These are phyloP conservation scores for Centaurea solstitialis DNA, from an alignment of 129 eudicot genomes.

Conservation along the genomic window DNA sequence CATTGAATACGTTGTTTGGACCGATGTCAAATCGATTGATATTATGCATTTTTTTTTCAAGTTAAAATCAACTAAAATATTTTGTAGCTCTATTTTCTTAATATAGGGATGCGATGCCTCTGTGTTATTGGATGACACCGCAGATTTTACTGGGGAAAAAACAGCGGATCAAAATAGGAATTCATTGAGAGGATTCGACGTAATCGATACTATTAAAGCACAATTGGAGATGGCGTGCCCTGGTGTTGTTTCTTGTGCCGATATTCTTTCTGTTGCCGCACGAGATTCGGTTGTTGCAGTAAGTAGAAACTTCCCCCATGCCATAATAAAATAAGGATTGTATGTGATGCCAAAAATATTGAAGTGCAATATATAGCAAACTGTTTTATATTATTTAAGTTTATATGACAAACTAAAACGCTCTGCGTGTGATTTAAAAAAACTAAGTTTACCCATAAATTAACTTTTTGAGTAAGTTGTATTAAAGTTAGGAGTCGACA, in stretches of 20 bases:
- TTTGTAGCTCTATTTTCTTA: too few relatives aligned
- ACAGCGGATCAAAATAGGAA: slow-evolving; percentile 12
- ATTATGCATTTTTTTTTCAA: background rate
- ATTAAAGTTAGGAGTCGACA: too few relatives aligned
- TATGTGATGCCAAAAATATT: background rate
- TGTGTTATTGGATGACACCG: slow-evolving; percentile 28
- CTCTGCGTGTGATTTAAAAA: too few relatives aligned
- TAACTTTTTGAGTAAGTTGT: too few relatives aligned
- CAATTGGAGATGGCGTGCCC: slow-evolving; percentile 22
- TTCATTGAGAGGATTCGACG: slow-evolving; percentile 33
- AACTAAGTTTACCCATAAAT: too few relatives aligned
- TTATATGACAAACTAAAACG: too few relatives aligned
- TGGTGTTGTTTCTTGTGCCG: slow-evolving; percentile 38
- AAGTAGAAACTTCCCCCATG: background rate
- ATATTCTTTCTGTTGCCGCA: slow-evolving; percentile 32
- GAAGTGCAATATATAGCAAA: background rate
- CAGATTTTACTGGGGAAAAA: slow-evolving; percentile 28
- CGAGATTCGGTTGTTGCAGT: slow-evolving; percentile 31
- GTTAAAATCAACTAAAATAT: background rate
- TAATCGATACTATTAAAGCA: slow-evolving; percentile 34
- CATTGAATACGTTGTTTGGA: too few relatives aligned
- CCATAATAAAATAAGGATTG: background rate
- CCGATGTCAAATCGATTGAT: too few relatives aligned
- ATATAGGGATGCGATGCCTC: slow-evolving; percentile 46
- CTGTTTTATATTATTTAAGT: background rate